Conservation (phyloP, 208 protist genomes). For the Herpetomonas tarakana region DNA sequence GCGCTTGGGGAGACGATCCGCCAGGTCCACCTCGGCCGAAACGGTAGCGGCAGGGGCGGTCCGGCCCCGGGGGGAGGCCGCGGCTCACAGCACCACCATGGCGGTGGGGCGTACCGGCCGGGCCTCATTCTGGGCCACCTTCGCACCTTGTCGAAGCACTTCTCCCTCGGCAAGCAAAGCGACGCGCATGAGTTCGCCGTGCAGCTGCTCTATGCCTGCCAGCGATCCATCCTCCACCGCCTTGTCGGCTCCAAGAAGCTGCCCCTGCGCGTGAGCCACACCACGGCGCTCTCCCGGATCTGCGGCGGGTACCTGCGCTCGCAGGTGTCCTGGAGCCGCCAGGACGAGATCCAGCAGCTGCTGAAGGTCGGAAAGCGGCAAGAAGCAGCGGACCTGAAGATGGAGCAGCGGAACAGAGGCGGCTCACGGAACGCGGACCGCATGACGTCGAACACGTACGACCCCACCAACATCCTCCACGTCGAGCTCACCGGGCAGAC, state of each 20-base stretch:
- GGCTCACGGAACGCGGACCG: background rate
- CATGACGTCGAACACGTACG: slow-evolving; percentile 80
- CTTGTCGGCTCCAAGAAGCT: slow-evolving; percentile 72
- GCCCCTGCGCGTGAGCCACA: slow-evolving; percentile 50
- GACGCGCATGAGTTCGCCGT: slow-evolving; percentile 92
- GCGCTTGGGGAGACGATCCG: slow-evolving; percentile 77
- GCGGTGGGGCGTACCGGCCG: slow-evolving; percentile 48
- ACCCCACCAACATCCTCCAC: slow-evolving; percentile 78
- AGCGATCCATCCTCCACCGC: slow-evolving; percentile 76
- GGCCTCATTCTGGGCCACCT: slow-evolving; percentile 57
- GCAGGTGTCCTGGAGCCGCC: slow-evolving; percentile 69
- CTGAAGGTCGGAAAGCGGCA: slow-evolving; percentile 58
- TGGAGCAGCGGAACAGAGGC: slow-evolving; percentile 29
- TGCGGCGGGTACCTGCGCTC: slow-evolving; percentile 84
- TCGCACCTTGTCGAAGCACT: slow-evolving; percentile 61
- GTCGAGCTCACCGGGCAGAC: slow-evolving; percentile 68
- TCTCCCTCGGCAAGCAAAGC: slow-evolving; percentile 78
- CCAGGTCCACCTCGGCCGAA: slow-evolving; percentile 44
- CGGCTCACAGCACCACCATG: background rate
- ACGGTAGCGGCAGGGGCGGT: background rate
- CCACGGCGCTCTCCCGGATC: slow-evolving; percentile 77
- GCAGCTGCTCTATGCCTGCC: slow-evolving; percentile 74
- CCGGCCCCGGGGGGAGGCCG: no score
- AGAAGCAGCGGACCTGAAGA: slow-evolving; percentile 69
- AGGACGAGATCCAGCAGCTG: slow-evolving; percentile 81